A percentile compares a stretch with the other conserved stretches of the same genome.
Conservation (phyloP, 331 rosid genomes). For the Saraca asoca region DNA sequence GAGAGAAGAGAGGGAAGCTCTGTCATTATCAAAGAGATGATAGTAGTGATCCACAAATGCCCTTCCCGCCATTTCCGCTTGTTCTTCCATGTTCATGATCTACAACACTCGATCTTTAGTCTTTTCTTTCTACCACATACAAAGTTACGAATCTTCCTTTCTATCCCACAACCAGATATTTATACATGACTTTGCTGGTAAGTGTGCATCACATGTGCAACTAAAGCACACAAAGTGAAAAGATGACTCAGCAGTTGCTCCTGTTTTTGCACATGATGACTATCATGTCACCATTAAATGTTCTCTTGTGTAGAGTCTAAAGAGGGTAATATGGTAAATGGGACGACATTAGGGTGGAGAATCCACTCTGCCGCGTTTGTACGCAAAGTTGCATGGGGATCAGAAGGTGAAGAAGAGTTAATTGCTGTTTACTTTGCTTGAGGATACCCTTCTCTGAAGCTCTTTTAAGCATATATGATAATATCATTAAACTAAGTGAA, state of each 20-base stretch:
- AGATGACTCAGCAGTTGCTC: neutral
- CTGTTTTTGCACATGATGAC: constrained; percentile 10
- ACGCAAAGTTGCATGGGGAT: constrained; percentile 34
- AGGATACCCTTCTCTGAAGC: neutral
- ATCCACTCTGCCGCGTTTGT: constrained; percentile 47
- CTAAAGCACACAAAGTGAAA: neutral
- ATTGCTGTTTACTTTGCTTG: constrained; percentile 1
- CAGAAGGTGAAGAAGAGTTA: neutral
- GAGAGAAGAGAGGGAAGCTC: constrained; percentile 49
- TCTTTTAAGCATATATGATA: too few relatives aligned
- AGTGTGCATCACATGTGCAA: constrained; percentile 20
- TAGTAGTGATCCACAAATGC: constrained; percentile 67
- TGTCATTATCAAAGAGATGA: constrained; percentile 51
- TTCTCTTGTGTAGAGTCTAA: neutral
- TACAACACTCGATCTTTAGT: too few relatives aligned
- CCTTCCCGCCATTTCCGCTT: constrained; percentile 56
- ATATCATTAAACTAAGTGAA: neutral
- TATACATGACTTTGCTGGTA: neutral
- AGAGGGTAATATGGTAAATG: constrained; percentile 36
- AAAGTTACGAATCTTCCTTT: too few relatives aligned
- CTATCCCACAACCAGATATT: neutral
- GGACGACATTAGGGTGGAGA: constrained; percentile 13
- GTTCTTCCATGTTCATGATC: constrained; percentile 51
- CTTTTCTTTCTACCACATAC: too few relatives aligned
- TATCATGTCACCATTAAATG: constrained; percentile 17